A percentile compares a stretch with the other conserved stretches of the same genome.
Conservation (phyloP, 2,329 filamentous ascomycete genomes). For the Microthyrium microscopicum region DNA sequence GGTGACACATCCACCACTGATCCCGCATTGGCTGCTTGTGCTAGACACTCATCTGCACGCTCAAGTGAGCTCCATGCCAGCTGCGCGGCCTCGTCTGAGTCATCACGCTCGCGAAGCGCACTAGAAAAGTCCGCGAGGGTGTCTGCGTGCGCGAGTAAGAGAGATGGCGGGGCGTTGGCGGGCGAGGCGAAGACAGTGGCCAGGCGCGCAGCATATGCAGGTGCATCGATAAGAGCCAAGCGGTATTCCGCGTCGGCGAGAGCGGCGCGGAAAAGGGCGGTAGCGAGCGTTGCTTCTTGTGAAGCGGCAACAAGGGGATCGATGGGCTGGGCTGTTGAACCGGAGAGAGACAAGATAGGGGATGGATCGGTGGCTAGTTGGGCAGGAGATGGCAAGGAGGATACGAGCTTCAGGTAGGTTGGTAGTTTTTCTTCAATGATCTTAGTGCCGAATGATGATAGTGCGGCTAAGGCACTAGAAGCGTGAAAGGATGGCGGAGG, state of each 20-base stretch:
- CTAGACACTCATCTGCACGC: not conserved
- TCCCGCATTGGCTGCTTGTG: not conserved
- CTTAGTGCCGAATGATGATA: conserved; percentile 37
- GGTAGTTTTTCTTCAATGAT: conserved; percentile 38
- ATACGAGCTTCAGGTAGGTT: conserved; percentile 29
- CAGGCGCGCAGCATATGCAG: conserved; percentile 34
- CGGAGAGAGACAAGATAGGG: conserved; percentile 18
- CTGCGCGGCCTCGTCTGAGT: not conserved
- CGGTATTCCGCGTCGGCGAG: conserved; percentile 42
- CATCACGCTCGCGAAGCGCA: conserved; percentile 22
- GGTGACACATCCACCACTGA: not conserved
- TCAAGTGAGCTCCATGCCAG: conserved; percentile 2
- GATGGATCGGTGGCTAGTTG: conserved; percentile 13
- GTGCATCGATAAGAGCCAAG: conserved; percentile 29
- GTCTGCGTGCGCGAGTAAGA: conserved; percentile 38
- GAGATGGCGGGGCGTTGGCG: conserved; percentile 25
- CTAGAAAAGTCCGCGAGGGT: conserved; percentile 37
- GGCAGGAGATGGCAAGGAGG: too few species aligned
- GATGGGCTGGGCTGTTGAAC: conserved; percentile 16
- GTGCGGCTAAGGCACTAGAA: conserved; percentile 36
- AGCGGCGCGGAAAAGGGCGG: conserved; percentile 39
- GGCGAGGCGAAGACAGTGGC: conserved; percentile 16
- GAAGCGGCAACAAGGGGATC: conserved; percentile 18
- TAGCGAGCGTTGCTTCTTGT: conserved; percentile 36
- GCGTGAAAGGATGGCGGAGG: conserved; percentile 28